Evolutionary conservation across 768 basidiomycete species (phyloP).

Genomic region (Amanita fuliginea): DNA sequence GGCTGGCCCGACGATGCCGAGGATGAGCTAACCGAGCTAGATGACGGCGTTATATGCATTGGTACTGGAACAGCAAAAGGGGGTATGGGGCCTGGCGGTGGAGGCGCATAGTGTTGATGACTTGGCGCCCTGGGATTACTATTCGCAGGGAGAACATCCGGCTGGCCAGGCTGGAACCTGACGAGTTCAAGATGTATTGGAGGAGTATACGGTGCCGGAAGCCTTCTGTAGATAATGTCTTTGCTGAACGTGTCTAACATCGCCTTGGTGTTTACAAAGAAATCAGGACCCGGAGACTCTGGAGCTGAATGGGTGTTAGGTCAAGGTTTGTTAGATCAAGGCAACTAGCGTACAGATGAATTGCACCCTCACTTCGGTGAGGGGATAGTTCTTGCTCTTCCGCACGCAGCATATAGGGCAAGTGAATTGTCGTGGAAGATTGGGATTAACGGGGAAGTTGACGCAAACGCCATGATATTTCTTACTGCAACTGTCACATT

Average conservation of each 20-base stretch:
- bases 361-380: conserved; percentile 67
- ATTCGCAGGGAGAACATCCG: conserved; percentile 13
- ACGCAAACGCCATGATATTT: conserved; percentile 70
- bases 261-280: conserved; percentile 59
- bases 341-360: conserved; percentile 24
- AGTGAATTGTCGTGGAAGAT: conserved; percentile 29
- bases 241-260: conserved; percentile 71
- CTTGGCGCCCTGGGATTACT: conserved; percentile 8
- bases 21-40: conserved; percentile 11
- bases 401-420: conserved; percentile 75
- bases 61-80: background rate
- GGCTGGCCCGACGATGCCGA: conserved; percentile 11
- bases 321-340: conserved; percentile 3
- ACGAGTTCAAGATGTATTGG: conserved; percentile 72
- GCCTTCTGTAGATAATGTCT: conserved; percentile 56
- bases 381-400: conserved; percentile 59
- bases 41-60: conserved; percentile 7
- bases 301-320: conserved; percentile 12
- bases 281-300: conserved; percentile 39
- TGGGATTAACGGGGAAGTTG: conserved; percentile 45
- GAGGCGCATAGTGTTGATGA: conserved; percentile 11
- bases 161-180: conserved; percentile 43
- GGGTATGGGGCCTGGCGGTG: conserved; percentile 1
- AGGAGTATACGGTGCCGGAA: conserved; percentile 50
- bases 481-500: conserved; percentile 56